Conservation (phyloP, 2,329 filamentous ascomycete genomes). For the Tolypocladium tundrense region DNA sequence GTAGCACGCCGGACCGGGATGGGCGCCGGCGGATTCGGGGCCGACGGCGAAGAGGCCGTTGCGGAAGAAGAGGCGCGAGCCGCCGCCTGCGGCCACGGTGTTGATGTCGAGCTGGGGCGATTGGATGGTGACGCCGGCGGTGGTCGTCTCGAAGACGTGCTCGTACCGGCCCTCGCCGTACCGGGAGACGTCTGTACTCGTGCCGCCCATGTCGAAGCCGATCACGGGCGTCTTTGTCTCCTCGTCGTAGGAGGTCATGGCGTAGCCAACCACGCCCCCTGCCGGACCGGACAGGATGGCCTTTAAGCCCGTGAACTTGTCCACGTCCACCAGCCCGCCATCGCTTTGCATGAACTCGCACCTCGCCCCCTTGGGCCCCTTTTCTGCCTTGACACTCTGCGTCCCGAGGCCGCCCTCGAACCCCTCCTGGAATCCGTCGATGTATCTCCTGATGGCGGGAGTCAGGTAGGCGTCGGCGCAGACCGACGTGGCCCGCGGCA, state of each 20-base stretch:
- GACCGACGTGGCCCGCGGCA: constrained; percentile 30
- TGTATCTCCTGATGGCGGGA: constrained; percentile 24
- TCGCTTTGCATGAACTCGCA: constrained; percentile 67
- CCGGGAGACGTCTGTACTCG: constrained; percentile 63
- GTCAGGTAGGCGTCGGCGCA: constrained; percentile 34
- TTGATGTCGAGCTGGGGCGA: constrained; percentile 74
- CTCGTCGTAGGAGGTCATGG: constrained; percentile 60
- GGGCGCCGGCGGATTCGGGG: constrained; percentile 59
- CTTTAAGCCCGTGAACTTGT: constrained; percentile 56
- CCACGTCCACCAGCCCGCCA: constrained; percentile 40
- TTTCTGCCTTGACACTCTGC: constrained; percentile 4
- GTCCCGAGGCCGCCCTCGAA: constrained; percentile 24
- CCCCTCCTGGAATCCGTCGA: constrained; percentile 23
- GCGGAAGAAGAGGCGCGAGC: constrained; percentile 57
- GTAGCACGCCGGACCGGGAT: constrained; percentile 64
- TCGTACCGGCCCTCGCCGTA: constrained; percentile 38
- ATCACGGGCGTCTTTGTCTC: constrained; percentile 60
- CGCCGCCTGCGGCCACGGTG: constrained; percentile 67
- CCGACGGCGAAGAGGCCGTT: constrained; percentile 67
- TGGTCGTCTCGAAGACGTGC: constrained; percentile 60
- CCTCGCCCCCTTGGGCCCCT: constrained; percentile 52
- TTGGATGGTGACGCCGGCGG: constrained; percentile 68
- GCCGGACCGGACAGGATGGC: constrained; percentile 66
- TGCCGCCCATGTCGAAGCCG: constrained; percentile 66
- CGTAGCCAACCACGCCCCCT: constrained; percentile 67